Percentiles rank a stretch among this genome's conserved stretches.
Conservation (phyloP, 305 asterid genomes). For the Fraxinus sp. region DNA sequence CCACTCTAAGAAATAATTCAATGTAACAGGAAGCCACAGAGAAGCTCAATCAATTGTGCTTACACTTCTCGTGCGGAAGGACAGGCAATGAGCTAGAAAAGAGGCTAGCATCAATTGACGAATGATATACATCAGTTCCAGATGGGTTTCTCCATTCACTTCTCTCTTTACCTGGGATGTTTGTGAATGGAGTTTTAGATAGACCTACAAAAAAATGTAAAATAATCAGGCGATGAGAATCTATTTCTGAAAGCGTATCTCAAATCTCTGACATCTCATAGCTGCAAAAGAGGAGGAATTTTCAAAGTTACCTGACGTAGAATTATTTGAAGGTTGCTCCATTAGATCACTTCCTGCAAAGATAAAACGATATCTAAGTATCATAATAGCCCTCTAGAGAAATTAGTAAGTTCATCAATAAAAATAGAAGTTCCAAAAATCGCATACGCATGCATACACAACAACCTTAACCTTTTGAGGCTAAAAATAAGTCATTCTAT, state of each 20-base stretch:
- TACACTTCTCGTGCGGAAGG: slow-evolving; percentile 62
- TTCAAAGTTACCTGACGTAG: slow-evolving; percentile 35
- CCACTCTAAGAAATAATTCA: slow-evolving; percentile 6
- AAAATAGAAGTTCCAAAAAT: neutral
- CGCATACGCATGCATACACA: neutral
- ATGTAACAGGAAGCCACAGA: neutral
- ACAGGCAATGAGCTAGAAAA: slow-evolving; percentile 86
- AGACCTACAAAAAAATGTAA: slow-evolving; percentile 31
- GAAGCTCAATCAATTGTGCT: slow-evolving; percentile 25
- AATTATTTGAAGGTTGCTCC: slow-evolving; percentile 44
- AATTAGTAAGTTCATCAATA: neutral
- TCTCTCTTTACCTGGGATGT: slow-evolving; percentile 39
- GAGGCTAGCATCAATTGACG: slow-evolving; percentile 70
- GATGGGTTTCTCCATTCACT: slow-evolving; percentile 57
- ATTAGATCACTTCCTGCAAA: slow-evolving; percentile 47
- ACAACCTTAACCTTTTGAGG: neutral
- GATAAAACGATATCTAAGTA: slow-evolving; percentile 6
- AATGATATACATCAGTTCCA: slow-evolving; percentile 41
- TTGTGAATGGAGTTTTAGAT: slow-evolving; percentile 30
- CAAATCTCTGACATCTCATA: neutral
- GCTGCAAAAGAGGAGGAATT: slow-evolving; percentile 15
- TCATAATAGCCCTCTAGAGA: slow-evolving; percentile 17
- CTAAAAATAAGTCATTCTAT: neutral
- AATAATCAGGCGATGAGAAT: slow-evolving; percentile 16
- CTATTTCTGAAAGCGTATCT: slow-evolving; percentile 1